Evolutionary conservation across 805 yeast genomes (phyloP).

Genomic region (Hanseniaspora osmophila): DNA sequence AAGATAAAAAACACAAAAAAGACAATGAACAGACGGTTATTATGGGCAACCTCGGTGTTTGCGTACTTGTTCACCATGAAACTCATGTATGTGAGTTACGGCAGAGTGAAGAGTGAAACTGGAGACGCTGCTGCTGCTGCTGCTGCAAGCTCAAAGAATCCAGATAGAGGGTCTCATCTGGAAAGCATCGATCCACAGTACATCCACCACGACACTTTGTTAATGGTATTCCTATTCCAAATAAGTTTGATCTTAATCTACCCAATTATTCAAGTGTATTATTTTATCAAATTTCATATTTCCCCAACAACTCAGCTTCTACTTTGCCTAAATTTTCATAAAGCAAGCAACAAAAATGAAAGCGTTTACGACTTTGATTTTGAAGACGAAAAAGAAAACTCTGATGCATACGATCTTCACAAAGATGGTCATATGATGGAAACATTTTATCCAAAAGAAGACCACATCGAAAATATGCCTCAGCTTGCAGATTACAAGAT

Average conservation of each 20-base stretch:
- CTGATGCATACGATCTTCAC: neutral
- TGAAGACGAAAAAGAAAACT: neutral
- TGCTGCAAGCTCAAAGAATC: neutral
- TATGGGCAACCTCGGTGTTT: neutral
- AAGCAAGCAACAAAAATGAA: neutral
- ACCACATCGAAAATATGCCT: neutral
- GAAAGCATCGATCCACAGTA: neutral
- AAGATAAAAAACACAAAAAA: neutral
- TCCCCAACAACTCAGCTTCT: slow-evolving; percentile 3
- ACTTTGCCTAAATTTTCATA: slow-evolving; percentile 1
- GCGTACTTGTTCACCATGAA: neutral
- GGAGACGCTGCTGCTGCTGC: slow-evolving; percentile 5
- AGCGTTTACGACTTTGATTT: neutral
- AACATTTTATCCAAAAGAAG: neutral
- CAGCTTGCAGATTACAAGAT: neutral
- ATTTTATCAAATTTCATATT: slow-evolving; percentile 3
- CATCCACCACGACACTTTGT: slow-evolving; percentile 6
- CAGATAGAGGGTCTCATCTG: too few species aligned
- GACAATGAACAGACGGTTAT: neutral
- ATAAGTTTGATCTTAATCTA: slow-evolving; percentile 13
- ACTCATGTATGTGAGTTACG: neutral
- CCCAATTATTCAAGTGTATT: slow-evolving; percentile 8
- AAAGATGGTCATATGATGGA: too few species aligned
- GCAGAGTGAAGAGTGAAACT: neutral
- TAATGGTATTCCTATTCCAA: slow-evolving; percentile 12